Evolutionary conservation across 805 yeast species (phyloP).

Genomic region (Clavispora santaluciae): DNA sequence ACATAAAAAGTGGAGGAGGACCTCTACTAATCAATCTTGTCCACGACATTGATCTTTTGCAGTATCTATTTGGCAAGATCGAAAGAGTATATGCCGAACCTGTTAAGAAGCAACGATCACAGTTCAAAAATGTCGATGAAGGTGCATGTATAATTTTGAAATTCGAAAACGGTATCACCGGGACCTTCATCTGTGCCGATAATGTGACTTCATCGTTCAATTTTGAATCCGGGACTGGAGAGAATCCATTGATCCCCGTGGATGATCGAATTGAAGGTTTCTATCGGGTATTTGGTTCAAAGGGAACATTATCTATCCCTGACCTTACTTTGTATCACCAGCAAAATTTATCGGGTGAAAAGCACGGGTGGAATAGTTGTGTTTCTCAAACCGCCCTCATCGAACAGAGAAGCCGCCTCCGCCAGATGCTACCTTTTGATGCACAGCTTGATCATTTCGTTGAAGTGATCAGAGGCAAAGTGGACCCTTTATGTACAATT

Average conservation of each 20-base stretch:
- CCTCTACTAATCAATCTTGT: conserved; percentile 33
- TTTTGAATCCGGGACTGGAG: conserved; percentile 37
- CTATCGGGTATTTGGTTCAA: conserved; percentile 35
- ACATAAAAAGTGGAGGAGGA: conserved; percentile 29
- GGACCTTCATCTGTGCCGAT: conserved; percentile 36
- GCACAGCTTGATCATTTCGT: conserved; percentile 35
- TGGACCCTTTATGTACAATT: conserved; percentile 27
- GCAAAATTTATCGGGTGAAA: background rate
- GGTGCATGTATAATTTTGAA: conserved; percentile 32
- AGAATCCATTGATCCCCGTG: conserved; percentile 33
- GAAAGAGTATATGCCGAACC: conserved; percentile 33
- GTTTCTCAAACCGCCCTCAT: conserved; percentile 13
- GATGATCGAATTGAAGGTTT: conserved; percentile 27
- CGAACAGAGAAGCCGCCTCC: conserved; percentile 11
- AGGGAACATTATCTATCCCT: conserved; percentile 35
- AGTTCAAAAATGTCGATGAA: conserved; percentile 30
- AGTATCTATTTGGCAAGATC: conserved; percentile 36
- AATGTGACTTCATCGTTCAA: conserved; percentile 35
- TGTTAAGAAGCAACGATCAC: conserved; percentile 24
- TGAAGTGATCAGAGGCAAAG: conserved; percentile 26
- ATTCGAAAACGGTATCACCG: conserved; percentile 29
- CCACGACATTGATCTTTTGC: conserved; percentile 36
- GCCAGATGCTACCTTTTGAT: conserved; percentile 28
- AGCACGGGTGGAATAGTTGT: conserved; percentile 22
- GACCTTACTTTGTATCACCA: conserved; percentile 33